Evolutionary conservation across 139 green algal genomes (phyloP), one percentile per base, ranked within the genome.

Genomic region (Chlorokybus atmophyticus): DNA sequence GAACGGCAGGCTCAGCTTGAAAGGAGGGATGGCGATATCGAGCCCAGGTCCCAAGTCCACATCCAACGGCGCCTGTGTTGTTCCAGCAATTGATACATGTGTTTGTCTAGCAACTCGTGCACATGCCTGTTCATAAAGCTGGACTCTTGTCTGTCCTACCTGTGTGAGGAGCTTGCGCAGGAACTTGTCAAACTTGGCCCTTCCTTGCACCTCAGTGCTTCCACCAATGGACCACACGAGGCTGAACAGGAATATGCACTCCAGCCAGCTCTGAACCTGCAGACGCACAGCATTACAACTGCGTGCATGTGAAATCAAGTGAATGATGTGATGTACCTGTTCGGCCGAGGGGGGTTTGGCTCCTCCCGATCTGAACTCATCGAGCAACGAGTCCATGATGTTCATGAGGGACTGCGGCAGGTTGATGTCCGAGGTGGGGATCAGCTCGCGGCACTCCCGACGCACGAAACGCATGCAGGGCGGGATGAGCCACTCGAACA

Each of bases 201-300:
- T 59, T 19, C 77, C 79, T 29, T 79, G 67, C 3, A 59, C 71
- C 10, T 88, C 71, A 23, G 73, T 79, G 23, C 78, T 75, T 40
- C 71, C 79, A 29, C 82, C 79, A 2, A 89, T 27, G 4, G 74
- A 82, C 82, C 82, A 89, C 40, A 85, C 56, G 4, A 84, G 44
- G 8, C 71, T 60, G 55, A 89, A 89, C 35, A 87, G 59, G 58
- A 89, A 85, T 26, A 73, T 56, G 59, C 62, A 67, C 55, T 86
- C 67, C 27, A 87, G 41, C 30, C 65, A 52, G 42, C 68, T 69
- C 49, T 53, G 48, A 8, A 61, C 49, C 24, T 74, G 14, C 19
- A n/a, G 30, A 19, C 28, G 21, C 27, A 29, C 28, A n/a, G 29
- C n/a, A 39, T 44, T 14, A n/a, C n/a, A n/a, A n/a, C n/a, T n/a